These are phyloP conservation scores for Thermomyces lanuginosus DNA, from an alignment of 2,329 filamentous ascomycete species.

Conservation along the genomic window DNA sequence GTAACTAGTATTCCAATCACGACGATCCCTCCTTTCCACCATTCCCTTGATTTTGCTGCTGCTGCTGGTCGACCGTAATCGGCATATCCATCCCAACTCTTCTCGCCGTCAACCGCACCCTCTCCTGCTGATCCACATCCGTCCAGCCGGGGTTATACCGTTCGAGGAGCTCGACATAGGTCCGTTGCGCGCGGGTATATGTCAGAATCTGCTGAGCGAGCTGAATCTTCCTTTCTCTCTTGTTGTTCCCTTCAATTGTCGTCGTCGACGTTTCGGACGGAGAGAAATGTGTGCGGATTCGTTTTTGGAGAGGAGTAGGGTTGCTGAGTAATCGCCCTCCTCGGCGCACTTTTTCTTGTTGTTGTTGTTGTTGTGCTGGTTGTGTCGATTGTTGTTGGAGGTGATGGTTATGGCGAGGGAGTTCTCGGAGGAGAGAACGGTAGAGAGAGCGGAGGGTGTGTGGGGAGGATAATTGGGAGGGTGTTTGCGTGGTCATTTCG, in stretches of 20 bases:
- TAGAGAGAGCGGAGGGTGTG: conserved; percentile 58
- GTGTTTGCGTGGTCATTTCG: conserved; percentile 7
- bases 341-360: no score
- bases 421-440: conserved; percentile 73
- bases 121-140: conserved; percentile 70
- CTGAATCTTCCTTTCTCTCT: conserved; percentile 43
- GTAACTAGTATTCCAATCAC: no score
- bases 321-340: no score
- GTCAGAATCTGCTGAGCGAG: conserved; percentile 64
- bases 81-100: conserved; percentile 85
- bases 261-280: conserved; percentile 13
- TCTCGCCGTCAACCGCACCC: conserved; percentile 65
- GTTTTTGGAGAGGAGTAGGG: conserved; percentile 47
- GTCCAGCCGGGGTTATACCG: conserved; percentile 91
- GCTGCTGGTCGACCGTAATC: conserved; percentile 33
- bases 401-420: conserved; percentile 46
- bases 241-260: conserved; percentile 14
- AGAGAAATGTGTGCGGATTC: conserved; percentile 50
- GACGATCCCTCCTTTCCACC: no score
- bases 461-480: conserved; percentile 10
- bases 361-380: no score
- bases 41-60: conserved; percentile 3
- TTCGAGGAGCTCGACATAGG: conserved; percentile 66
- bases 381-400: neutral
- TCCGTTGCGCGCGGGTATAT: conserved; percentile 72